These are phyloP conservation scores for Acrodontium crateriforme DNA, from an alignment of 2,329 filamentous ascomycete genomes.

Conservation along the genomic window DNA sequence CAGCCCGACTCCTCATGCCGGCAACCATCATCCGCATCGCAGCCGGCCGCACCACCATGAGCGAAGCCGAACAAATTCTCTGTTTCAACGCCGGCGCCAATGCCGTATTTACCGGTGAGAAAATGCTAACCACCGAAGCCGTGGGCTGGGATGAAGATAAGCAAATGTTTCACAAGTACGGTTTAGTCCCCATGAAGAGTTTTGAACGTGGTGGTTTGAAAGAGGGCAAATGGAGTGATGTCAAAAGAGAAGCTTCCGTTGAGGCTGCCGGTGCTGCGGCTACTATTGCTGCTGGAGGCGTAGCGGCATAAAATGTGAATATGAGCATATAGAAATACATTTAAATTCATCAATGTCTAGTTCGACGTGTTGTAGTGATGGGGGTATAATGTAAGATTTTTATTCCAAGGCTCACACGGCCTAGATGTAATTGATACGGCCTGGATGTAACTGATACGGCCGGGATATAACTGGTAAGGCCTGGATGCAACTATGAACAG, in stretches of 20 bases:
- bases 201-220: constrained; percentile 22
- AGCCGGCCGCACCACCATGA: constrained; percentile 69
- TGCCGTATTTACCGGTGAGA: constrained; percentile 89
- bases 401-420: no score
- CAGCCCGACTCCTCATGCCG: constrained; percentile 71
- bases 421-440: no score
- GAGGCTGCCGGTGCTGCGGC: constrained; percentile 2
- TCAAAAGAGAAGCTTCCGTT: constrained; percentile 15
- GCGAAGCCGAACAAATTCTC: constrained; percentile 75
- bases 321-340: no score
- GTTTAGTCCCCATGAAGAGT: constrained; percentile 57
- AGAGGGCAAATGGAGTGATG: constrained; percentile 15
- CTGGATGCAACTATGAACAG: no score
- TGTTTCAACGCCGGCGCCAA: constrained; percentile 89
- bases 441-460: no score
- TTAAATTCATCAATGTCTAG: no score
- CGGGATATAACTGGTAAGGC: no score
- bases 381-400: no score
- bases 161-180: constrained; percentile 72
- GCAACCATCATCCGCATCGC: constrained; percentile 76
- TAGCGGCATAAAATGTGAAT: no score
- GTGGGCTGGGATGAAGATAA: constrained; percentile 84
- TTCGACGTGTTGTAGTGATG: no score
- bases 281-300: no score
- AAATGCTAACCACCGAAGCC: constrained; percentile 87